Percentiles rank a stretch among this genome's conserved stretches.
These are phyloP conservation scores for Fusarium pseudoanthophilum DNA, from an alignment of 2,329 filamentous ascomycete genomes.

Conservation along the genomic window DNA sequence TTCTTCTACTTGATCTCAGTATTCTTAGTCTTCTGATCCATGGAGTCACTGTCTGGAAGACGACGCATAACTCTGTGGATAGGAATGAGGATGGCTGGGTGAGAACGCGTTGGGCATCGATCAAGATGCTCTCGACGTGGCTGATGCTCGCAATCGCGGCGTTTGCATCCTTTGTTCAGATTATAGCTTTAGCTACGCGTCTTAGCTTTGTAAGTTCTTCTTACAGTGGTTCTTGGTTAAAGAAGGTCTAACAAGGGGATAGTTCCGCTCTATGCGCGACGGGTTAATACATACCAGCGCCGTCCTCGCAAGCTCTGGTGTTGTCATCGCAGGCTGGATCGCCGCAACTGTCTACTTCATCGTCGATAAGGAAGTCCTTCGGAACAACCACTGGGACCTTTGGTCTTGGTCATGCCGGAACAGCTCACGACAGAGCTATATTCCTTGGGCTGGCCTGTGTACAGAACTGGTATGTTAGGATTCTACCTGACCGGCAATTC, in stretches of 20 bases:
- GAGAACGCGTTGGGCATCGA: constrained; percentile 3
- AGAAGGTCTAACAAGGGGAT: neutral
- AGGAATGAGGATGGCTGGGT: constrained; percentile 15
- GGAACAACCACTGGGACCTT: constrained; percentile 12
- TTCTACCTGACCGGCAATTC: too few species aligned
- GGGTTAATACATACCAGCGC: neutral
- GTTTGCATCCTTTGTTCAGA: neutral
- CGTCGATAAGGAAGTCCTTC: constrained; percentile 5
- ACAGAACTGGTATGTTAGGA: neutral
- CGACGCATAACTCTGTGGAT: constrained; percentile 12
- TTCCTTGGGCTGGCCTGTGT: neutral
- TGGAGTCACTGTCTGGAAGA: constrained; percentile 3
- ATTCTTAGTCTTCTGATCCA: neutral
- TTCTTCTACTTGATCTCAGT: constrained; percentile 6
- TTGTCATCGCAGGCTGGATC: neutral
- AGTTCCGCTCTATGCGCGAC: neutral
- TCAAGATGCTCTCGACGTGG: constrained; percentile 15
- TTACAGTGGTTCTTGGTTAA: accelerated
- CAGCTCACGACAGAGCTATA: constrained; percentile 10
- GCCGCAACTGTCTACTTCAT: neutral
- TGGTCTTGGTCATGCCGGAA: constrained; percentile 20
- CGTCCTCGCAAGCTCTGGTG: neutral
- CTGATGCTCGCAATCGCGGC: constrained; percentile 4
- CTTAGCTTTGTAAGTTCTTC: neutral
- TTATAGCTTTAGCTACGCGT: neutral